Evolutionary conservation across 129 eudicot genomes (phyloP).

Genomic region (Flaveria ramosissima): DNA sequence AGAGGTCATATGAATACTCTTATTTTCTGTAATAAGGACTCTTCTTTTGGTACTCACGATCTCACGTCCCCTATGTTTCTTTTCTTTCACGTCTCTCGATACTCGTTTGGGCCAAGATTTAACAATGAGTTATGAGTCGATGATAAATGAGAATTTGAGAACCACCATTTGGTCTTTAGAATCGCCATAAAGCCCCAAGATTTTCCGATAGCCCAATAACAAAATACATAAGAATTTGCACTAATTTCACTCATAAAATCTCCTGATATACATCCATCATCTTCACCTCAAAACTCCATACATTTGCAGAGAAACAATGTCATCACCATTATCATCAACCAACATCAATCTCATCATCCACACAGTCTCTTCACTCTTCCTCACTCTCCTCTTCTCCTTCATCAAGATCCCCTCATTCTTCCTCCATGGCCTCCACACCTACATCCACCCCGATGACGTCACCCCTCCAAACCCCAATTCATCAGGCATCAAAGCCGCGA

Average conservation of each 20-base stretch:
- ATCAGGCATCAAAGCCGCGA: conserved; percentile 68
- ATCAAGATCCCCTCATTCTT: conserved; percentile 63
- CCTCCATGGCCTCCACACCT: conserved; percentile 78
- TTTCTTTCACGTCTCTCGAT: too few species aligned
- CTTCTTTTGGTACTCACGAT: too few species aligned
- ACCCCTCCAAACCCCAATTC: conserved; percentile 47
- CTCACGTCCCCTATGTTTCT: too few species aligned
- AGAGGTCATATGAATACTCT: too few species aligned
- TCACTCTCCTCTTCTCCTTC: conserved; percentile 65
- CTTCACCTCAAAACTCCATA: background rate
- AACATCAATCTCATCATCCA: conserved; percentile 56
- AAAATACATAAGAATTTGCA: too few species aligned
- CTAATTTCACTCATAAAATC: too few species aligned
- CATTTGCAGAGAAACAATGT: conserved; percentile 5
- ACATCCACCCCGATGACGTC: conserved; percentile 97
- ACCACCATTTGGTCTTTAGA: too few species aligned
- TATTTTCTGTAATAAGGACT: too few species aligned
- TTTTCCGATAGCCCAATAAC: conserved; percentile 7
- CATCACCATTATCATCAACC: conserved; percentile 5
- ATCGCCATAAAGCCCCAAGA: too few species aligned
- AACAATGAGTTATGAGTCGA: too few species aligned
- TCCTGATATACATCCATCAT: background rate
- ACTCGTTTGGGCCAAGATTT: too few species aligned
- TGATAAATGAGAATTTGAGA: too few species aligned
- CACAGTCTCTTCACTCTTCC: conserved; percentile 51